Percentiles rank a stretch among this genome's conserved stretches.
Evolutionary conservation across 306 rosid genomes (phyloP).

Genomic region (Fagus sylvatica): DNA sequence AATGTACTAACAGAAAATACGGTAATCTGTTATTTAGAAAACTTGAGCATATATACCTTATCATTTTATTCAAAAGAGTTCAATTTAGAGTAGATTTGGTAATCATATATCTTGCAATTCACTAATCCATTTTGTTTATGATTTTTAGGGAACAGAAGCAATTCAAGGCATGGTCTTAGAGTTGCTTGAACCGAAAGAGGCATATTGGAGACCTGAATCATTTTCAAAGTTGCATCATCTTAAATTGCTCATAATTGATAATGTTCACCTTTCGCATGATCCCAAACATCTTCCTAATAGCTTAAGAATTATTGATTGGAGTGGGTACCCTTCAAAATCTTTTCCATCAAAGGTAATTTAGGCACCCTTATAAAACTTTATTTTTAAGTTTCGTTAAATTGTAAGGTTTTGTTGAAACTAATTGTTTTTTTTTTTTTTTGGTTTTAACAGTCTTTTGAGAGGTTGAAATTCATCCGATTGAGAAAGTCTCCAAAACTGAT

Average conservation of each 20-base stretch:
- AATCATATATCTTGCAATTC: background rate
- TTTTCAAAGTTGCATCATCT: constrained; percentile 20
- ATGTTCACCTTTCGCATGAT: background rate
- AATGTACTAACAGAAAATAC: constrained; percentile 19
- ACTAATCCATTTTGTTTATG: background rate
- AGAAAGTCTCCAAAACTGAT: background rate
- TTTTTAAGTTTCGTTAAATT: background rate
- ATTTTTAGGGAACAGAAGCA: constrained; percentile 7
- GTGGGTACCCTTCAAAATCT: constrained; percentile 7
- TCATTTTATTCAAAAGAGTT: background rate
- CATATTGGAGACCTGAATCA: background rate
- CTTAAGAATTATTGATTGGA: constrained; percentile 26
- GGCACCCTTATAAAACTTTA: background rate
- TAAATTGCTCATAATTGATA: constrained; percentile 13
- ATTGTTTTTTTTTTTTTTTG: too few species aligned
- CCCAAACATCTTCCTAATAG: background rate
- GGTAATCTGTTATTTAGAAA: background rate
- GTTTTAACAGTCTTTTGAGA: background rate
- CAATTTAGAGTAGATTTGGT: background rate
- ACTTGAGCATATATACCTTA: background rate
- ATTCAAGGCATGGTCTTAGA: constrained; percentile 7
- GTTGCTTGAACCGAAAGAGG: background rate
- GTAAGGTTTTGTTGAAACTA: background rate
- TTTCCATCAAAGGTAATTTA: background rate
- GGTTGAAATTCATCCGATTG: constrained; percentile 19